Evolutionary conservation across 129 eudicot genomes (phyloP).

Genomic region (Escallonia rubra): DNA sequence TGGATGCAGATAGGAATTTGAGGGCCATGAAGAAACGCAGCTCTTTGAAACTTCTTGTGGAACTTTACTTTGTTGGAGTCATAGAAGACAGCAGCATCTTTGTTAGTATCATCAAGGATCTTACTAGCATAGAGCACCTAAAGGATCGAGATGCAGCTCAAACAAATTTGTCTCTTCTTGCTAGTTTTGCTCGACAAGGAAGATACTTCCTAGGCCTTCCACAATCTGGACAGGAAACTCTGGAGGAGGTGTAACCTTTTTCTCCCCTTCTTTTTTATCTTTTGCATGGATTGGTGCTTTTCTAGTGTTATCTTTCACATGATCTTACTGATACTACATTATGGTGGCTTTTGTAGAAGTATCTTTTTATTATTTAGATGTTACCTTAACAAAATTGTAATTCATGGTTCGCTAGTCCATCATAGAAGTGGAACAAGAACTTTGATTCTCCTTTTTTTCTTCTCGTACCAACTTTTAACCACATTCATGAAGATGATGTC

Average conservation of each 20-base stretch:
- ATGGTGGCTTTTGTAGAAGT: too few species aligned
- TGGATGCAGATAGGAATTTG: conserved; percentile 71
- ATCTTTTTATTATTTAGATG: too few species aligned
- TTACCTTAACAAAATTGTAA: too few species aligned
- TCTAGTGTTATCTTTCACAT: background rate
- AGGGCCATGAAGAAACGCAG: conserved; percentile 97
- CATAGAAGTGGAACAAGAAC: too few species aligned
- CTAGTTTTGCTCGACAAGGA: conserved; percentile 96
- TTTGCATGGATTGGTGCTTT: background rate
- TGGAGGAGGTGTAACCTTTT: conserved; percentile 60
- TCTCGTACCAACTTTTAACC: too few species aligned
- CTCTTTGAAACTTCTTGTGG: conserved; percentile 80
- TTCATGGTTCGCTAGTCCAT: too few species aligned
- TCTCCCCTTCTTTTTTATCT: background rate
- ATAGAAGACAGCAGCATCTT: conserved; percentile 75
- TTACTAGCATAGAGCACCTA: conserved; percentile 74
- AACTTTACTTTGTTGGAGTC: conserved; percentile 92
- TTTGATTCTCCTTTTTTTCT: too few species aligned
- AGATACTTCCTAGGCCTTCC: conserved; percentile 90
- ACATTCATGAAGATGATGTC: too few species aligned
- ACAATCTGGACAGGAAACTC: conserved; percentile 66
- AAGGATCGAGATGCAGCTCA: conserved; percentile 96
- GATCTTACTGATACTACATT: too few species aligned
- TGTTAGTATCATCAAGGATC: conserved; percentile 77
- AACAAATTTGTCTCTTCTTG: conserved; percentile 88